Evolutionary conservation across 768 basidiomycete species (phyloP), one percentile per base, ranked within the genome.

Genomic region (Trametopsis cervina): DNA sequence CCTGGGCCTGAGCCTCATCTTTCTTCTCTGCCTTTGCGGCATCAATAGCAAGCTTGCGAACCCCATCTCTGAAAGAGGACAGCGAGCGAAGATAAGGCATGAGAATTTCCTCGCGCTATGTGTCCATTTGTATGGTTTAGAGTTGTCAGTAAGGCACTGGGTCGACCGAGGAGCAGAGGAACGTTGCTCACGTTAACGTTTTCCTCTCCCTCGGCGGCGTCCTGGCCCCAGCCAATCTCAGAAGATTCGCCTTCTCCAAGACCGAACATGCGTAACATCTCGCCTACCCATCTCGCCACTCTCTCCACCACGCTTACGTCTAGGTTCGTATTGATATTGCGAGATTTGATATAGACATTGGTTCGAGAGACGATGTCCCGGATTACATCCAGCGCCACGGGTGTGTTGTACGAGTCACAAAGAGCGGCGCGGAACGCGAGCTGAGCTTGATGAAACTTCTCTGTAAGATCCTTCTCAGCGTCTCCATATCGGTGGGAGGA

Each of bases 391-490:
- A 98, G 65, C 0, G 92, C 94, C 15, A 70, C 74, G 2, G 93
- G 91, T 0, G 96, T 98, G 63, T 98, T 94, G 75, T 98, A 96
- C 0, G 94, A 97, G 65, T 99, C 95, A 66, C 88, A 94, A 40
- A 99, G 81, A 0, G 93, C 89, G 11, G 69, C 73, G 45, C 90
- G 82, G 76, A 99, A 95, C 6, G 77, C 73, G 36, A 74, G 56
- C 63, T 94, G 94, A 40, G 82, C 79, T 45, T 79, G 70, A 54
- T 86, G 74, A 27, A 94, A 71, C 56, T 92, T 96, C 57, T 40
- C 42, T 41, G 77, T 74, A 41, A 98, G 66, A 35, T 85, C 81
- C 40, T 69, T 74, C 64, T 99, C 96, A 15, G 70, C 65, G 4
- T 69, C 68, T 57, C 82, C 77, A 57, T 80, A 85, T 53, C 80